Evolutionary conservation across 192 early-diverging fungal genomes (phyloP), one percentile per base, ranked within the genome.

Genomic region (Rhizophagus sp.): DNA sequence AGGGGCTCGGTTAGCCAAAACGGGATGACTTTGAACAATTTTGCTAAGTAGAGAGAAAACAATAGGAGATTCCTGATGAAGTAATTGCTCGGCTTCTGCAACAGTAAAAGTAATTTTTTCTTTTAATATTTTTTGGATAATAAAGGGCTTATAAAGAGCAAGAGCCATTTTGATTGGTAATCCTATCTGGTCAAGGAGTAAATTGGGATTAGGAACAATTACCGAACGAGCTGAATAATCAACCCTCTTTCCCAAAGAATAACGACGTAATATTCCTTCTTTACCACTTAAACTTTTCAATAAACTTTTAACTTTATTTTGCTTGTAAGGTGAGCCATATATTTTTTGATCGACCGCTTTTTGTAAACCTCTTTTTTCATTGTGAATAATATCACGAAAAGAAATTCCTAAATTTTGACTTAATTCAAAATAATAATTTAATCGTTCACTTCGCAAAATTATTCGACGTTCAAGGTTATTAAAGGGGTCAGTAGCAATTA

Each of bases 211-310:
- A 74, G 72, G 72, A 47, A 74, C 72, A 74, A 74, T 74, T 74
- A 74, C 72, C 49, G 72, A 74, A 74, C 72, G 72, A 74, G 72
- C 72, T 0, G 72, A 74, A 19, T 74, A 74, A 57, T 74, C 72
- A 9, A 74, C 72, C 4, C 72, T 74, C 57, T 74, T 74, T 74
- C 72, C 72, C 12, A 74, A 50, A 5, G 72, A 74, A 50, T 74
- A 49, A 24, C 72, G 72, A 6, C 72, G 72, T 4, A 57, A 27
- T 13, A 74, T 74, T 57, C 72, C 72, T 49, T 74, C 72, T 17
- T 74, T 74, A 30, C 72, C 72, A 74, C 72, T 74, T 74, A 74
- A 74, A 57, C 22, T 74, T 74, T 74, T 49, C 25, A 74, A 57
- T 74, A 74, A 50, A 74, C 72, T 74, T 57, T 74, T 57, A 34